Base-by-base conservation (phyloP, 768 basidiomycete species). In the Pulveroboletus sp. region DNA sequence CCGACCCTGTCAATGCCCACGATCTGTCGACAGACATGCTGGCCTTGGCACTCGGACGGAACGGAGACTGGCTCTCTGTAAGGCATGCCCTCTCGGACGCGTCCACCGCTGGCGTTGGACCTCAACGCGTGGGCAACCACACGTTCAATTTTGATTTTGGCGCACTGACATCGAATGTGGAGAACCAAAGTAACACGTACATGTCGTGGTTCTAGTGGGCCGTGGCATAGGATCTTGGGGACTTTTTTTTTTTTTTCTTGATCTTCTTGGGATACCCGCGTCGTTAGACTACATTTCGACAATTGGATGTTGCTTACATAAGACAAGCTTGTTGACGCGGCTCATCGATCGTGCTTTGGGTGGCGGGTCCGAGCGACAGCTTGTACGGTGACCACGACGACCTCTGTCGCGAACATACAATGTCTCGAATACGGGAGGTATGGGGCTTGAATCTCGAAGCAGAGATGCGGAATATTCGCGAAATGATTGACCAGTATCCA, bases 371-470 rank as follows among this genome's bases (percentile, higher is more conserved):
- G 27, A 17, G 36, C 14, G 35, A 48, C 45, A 43, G 14, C 39
- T 51, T 55, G 49, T 40, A 41, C 47, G 27, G 25, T 24, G 48
- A 64, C 63, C 45, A 60, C 59, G 47, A 64, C 58, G 49, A 58
- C 56, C 25, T 31, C 24, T 33, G 21, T 49, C 40, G 40, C 40
- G 45, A 47, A 40, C 21, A 13, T n/a, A 39, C 47, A 45, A 87
- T 89, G 85, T 78, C 85, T 55, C 83, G 85, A 69, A 94, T 94
- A 81, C 81, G 85, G 60, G 93, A 99, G 62, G 95, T 99, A 60
- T 99, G 95, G 94, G 81, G 82, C 2, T 85, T 84, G 32, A 97
- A 94, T 70, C 84, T 99, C 53, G 94, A 97, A 54, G 73, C 77
- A 33, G 97, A 98, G 74, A 94, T 99, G 83, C 82, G 81, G 11